Evolutionary conservation across 768 basidiomycete species (phyloP), one percentile per base, ranked within the genome.

Genomic region (Kwoniella europaea): DNA sequence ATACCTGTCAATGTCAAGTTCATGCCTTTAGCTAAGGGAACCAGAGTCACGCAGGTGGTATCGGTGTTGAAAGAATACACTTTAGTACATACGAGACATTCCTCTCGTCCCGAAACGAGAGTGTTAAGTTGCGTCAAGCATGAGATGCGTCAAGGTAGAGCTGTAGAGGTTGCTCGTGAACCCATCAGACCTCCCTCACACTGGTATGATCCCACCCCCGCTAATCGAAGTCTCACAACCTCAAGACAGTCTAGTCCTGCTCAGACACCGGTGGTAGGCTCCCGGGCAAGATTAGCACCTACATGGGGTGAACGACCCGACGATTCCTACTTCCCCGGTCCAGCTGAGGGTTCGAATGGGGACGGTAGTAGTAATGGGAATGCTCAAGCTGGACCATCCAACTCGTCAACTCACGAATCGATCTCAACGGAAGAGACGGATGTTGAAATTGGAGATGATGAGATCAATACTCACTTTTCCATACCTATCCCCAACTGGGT

Each of bases 1-100:
- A 85, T 97, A 67, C 90, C 91, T 0, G 90, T 92, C 0, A 85
- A 91, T 13, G 88, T 93, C 83, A 97, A 96, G 82, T 92, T 97
- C 81, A 89, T 89, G 43, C 94, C 96, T 0, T 85, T 97, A 22
- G 85, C 87, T 50, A 98, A 98, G 83, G 96, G 96, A 9, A 90
- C 91, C 5, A 85, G 86, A 57, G 90, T 98, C 18, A 83, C 89
- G 5, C 87, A 84, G 57, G 87, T 96, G 24, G 83, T 86, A 20
- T 92, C 91, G 4, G 86, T 88, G 9, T 85, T 98, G 57, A 88
- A 90, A 71, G 94, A 98, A 83, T 85, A 86, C 73, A 77, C 82
- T 5, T 88, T 88, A 3, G 88, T 88, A 1, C 92, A 90, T 81
- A 79, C 91, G 1, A 86, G 86, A 73, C 87, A 89, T 46, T 83